Evolutionary conservation across 2,329 filamentous ascomycete species (phyloP).

Genomic region (Verticillium klebahnii): DNA sequence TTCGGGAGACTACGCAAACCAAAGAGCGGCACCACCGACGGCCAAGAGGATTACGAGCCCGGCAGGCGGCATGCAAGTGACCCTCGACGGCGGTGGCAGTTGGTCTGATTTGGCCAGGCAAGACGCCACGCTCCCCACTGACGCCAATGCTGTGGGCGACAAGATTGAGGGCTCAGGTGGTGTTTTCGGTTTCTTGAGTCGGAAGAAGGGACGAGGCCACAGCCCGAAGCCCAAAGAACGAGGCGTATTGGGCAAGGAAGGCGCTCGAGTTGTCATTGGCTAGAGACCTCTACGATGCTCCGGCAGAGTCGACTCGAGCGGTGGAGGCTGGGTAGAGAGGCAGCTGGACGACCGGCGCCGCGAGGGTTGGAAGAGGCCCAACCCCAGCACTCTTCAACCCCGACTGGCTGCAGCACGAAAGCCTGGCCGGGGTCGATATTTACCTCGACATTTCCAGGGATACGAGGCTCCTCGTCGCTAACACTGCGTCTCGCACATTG

Average conservation of each 20-base stretch:
- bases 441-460: not conserved
- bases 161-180: conserved; percentile 62
- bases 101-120: conserved; percentile 90
- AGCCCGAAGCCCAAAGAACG: conserved; percentile 93
- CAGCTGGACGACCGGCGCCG: not conserved
- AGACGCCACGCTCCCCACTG: conserved; percentile 67
- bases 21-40: conserved; percentile 29
- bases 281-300: conserved; percentile 24
- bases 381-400: not conserved
- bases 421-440: not conserved
- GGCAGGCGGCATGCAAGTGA: conserved; percentile 83
- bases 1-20: conserved; percentile 39
- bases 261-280: conserved; percentile 76
- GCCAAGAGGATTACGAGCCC: conserved; percentile 69
- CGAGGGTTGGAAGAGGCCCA: not conserved
- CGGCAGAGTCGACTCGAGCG: not conserved
- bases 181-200: conserved; percentile 83
- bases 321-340: not conserved
- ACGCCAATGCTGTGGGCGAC: conserved; percentile 52
- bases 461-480: not conserved
- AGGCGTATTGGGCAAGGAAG: conserved; percentile 91
- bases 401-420: not conserved
- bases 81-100: conserved; percentile 81
- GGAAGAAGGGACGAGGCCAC: conserved; percentile 85
- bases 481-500: not conserved